These are phyloP conservation scores for Starmerella bacillaris DNA, from an alignment of 805 yeast species.

Conservation along the genomic window DNA sequence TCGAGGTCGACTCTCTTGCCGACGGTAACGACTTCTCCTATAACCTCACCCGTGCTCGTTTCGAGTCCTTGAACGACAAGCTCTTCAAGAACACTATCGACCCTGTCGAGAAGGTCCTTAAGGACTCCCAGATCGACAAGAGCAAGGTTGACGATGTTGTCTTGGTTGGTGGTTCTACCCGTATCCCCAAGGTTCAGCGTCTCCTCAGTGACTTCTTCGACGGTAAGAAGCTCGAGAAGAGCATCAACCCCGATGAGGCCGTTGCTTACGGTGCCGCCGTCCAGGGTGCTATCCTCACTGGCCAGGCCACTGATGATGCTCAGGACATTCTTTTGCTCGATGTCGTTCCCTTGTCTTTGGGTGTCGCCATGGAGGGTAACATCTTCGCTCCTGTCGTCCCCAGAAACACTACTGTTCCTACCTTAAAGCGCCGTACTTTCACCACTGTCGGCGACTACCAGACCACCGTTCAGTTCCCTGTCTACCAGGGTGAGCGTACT, in stretches of 20 bases:
- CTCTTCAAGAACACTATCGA: slow-evolving; percentile 84
- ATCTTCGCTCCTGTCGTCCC: slow-evolving; percentile 97
- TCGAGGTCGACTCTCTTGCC: slow-evolving; percentile 87
- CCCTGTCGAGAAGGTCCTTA: slow-evolving; percentile 88
- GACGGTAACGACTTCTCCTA: slow-evolving; percentile 93
- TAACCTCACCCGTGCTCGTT: slow-evolving; percentile 92
- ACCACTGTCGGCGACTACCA: slow-evolving; percentile 98
- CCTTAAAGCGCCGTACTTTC: slow-evolving; percentile 96
- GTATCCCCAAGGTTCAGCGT: slow-evolving; percentile 96
- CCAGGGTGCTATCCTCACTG: slow-evolving; percentile 96
- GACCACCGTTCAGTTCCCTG: slow-evolving; percentile 97
- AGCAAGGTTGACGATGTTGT: slow-evolving; percentile 81
- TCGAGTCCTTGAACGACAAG: slow-evolving; percentile 89
- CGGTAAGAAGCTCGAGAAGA: slow-evolving; percentile 91
- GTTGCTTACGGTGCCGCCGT: slow-evolving; percentile 99
- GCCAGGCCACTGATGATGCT: slow-evolving; percentile 78
- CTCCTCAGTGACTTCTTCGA: slow-evolving; percentile 85
- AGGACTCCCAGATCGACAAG: slow-evolving; percentile 80
- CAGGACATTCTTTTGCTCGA: slow-evolving; percentile 89
- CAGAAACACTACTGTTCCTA: slow-evolving; percentile 98
- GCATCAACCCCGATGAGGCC: slow-evolving; percentile 98
- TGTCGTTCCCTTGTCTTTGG: slow-evolving; percentile 95
- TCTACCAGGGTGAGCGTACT: slow-evolving; percentile 99
- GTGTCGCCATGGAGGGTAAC: slow-evolving; percentile 99
- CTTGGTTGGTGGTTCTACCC: slow-evolving; percentile 93